Conservation (phyloP, 164 flowering plant genomes). For the Buxus sempervirens region DNA sequence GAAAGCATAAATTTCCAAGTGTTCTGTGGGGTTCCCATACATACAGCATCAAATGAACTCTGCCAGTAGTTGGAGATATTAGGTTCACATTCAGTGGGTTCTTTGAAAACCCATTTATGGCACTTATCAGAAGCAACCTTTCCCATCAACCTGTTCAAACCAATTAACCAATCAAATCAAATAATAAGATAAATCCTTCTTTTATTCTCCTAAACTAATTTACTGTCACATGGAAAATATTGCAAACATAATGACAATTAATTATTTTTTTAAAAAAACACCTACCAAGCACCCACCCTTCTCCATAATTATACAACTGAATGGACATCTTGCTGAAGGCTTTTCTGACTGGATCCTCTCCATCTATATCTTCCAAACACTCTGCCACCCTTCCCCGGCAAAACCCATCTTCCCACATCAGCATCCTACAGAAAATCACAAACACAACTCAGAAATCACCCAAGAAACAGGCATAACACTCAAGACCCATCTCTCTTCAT, state of each 20-base stretch:
- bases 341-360: conserved; percentile 89
- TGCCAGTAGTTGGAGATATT: conserved; percentile 98
- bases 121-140: conserved; percentile 99
- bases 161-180: conserved; percentile 22
- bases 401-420: conserved; percentile 99
- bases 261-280: conserved; percentile 27
- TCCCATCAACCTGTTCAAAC: conserved; percentile 88
- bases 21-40: conserved; percentile 17
- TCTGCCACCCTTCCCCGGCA: conserved; percentile 76
- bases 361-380: conserved; percentile 73
- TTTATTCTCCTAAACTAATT: neutral
- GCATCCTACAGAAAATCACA: conserved; percentile 53
- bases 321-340: conserved; percentile 99
- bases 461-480: neutral
- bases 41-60: conserved; percentile 99
- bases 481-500: conserved; percentile 6
- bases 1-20: neutral
- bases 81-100: conserved; percentile 91
- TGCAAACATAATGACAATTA: conserved; percentile 3
- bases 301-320: conserved; percentile 99
- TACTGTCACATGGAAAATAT: neutral
- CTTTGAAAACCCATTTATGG: conserved; percentile 99
- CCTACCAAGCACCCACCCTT: conserved; percentile 88
- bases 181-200: conserved; percentile 6
- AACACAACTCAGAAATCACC: conserved; percentile 3